These are phyloP conservation scores for Annulohypoxylon stygium DNA, from an alignment of 495 filamentous ascomycete genomes.

Conservation along the genomic window DNA sequence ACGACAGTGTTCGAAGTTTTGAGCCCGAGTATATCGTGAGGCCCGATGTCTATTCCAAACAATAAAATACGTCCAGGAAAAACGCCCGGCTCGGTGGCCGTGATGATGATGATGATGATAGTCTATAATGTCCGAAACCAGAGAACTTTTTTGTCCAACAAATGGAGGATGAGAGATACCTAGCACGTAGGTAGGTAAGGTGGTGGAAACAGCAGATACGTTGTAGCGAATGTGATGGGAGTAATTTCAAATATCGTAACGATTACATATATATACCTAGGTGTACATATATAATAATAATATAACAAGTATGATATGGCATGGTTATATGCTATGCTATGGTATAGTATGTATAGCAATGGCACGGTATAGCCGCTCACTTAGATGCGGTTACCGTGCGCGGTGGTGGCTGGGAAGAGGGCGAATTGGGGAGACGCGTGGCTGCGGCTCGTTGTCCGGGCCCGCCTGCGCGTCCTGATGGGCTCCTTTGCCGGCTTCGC, in stretches of 20 bases:
- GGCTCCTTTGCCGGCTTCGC: slow-evolving; percentile 33
- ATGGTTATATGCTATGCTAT: neutral
- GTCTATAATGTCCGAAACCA: slow-evolving; percentile 33
- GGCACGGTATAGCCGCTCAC: neutral
- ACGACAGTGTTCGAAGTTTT: slow-evolving; percentile 35
- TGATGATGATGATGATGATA: slow-evolving; percentile 10
- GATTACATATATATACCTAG: neutral
- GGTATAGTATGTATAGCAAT: neutral
- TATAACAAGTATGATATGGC: neutral
- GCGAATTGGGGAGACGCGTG: slow-evolving; percentile 48
- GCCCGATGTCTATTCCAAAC: slow-evolving; percentile 32
- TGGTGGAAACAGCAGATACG: neutral
- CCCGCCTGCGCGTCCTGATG: slow-evolving; percentile 45
- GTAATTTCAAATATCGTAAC: neutral
- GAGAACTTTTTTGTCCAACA: slow-evolving; percentile 17
- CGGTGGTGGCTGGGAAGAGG: slow-evolving; percentile 43
- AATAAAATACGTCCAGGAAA: slow-evolving; percentile 4
- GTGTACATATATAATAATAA: slow-evolving; percentile 5
- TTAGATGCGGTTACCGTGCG: slow-evolving; percentile 32
- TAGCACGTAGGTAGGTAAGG: neutral
- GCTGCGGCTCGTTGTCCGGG: slow-evolving; percentile 50
- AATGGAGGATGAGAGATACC: neutral
- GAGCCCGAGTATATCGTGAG: neutral
- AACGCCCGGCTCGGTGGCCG: slow-evolving; percentile 30
- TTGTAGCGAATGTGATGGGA: slow-evolving; percentile 26